These are phyloP conservation scores for Moricandia moricandioides DNA, from an alignment of 345 rosid species.

Conservation along the genomic window DNA sequence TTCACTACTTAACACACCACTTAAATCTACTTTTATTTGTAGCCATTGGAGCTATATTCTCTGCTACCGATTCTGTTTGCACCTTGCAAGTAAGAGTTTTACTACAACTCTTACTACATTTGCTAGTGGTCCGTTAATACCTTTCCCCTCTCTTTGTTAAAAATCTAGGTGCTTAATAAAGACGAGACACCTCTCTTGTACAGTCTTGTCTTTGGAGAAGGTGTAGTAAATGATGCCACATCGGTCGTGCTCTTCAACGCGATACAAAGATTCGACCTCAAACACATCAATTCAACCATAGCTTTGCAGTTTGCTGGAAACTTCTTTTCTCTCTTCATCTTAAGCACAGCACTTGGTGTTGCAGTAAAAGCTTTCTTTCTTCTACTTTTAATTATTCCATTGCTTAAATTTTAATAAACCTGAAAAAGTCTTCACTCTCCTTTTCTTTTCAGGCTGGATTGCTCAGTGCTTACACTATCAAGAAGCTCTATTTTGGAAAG, in stretches of 20 bases:
- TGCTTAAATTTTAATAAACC: neutral
- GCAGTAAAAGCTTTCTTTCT: slow-evolving; percentile 43
- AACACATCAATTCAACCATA: slow-evolving; percentile 52
- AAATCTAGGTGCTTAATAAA: slow-evolving; percentile 76
- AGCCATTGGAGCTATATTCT: slow-evolving; percentile 98
- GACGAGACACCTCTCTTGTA: slow-evolving; percentile 86
- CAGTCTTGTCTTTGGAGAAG: slow-evolving; percentile 95
- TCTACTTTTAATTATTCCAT: neutral
- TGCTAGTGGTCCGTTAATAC: neutral
- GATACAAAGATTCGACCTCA: slow-evolving; percentile 78
- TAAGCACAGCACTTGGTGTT: slow-evolving; percentile 81
- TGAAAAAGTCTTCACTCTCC: neutral
- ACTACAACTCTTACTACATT: neutral
- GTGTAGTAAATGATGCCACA: slow-evolving; percentile 96
- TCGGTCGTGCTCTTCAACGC: slow-evolving; percentile 96
- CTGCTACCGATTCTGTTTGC: slow-evolving; percentile 99
- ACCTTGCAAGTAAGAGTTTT: slow-evolving; percentile 71
- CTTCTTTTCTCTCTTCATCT: slow-evolving; percentile 70
- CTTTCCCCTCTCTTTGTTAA: neutral
- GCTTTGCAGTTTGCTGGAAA: slow-evolving; percentile 64
- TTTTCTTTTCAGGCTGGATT: slow-evolving; percentile 68
- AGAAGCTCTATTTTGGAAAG: slow-evolving; percentile 91
- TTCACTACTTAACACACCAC: neutral
- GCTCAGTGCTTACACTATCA: slow-evolving; percentile 81
- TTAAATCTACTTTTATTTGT: slow-evolving; percentile 25